Percentiles rank a stretch among this genome's conserved stretches.
Evolutionary conservation across 805 yeast species (phyloP).

Genomic region (Metschnikowia gelsemii): DNA sequence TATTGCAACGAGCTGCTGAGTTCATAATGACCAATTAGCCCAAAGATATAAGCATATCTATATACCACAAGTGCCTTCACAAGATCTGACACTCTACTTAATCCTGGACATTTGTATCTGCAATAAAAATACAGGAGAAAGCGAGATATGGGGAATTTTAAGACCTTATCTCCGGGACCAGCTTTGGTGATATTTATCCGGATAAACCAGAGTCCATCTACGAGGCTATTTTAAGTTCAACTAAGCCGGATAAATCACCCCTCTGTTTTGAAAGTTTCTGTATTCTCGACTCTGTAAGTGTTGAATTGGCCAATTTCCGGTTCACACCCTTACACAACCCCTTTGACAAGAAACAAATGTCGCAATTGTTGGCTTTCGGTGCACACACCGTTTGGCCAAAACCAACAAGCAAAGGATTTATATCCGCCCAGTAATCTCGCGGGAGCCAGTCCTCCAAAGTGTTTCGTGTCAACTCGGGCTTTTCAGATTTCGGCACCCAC

Average conservation of each 20-base stretch:
- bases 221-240: conserved; percentile 6
- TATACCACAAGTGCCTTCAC: too few species aligned
- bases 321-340: conserved; percentile 62
- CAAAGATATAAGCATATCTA: too few species aligned
- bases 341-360: conserved; percentile 57
- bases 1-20: too few species aligned
- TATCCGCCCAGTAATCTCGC: conserved; percentile 70
- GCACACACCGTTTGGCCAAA: conserved; percentile 89
- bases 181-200: too few species aligned
- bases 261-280: conserved; percentile 32
- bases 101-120: too few species aligned
- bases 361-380: conserved; percentile 70
- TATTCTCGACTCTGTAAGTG: conserved; percentile 28
- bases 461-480: conserved; percentile 74
- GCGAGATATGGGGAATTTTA: too few species aligned
- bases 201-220: too few species aligned
- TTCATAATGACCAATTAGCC: too few species aligned
- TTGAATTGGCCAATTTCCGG: conserved; percentile 36
- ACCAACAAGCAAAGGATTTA: conserved; percentile 86
- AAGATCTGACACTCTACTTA: too few species aligned
- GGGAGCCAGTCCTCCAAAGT: conserved; percentile 77
- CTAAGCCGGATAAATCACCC: conserved; percentile 31
- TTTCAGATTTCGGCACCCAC: conserved; percentile 61
- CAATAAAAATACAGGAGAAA: too few species aligned
- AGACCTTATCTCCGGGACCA: too few species aligned